Percentiles rank a stretch among this genome's conserved stretches.
These are phyloP conservation scores for Beauveria sp. DNA, from an alignment of 2,329 filamentous ascomycete species.

Conservation along the genomic window DNA sequence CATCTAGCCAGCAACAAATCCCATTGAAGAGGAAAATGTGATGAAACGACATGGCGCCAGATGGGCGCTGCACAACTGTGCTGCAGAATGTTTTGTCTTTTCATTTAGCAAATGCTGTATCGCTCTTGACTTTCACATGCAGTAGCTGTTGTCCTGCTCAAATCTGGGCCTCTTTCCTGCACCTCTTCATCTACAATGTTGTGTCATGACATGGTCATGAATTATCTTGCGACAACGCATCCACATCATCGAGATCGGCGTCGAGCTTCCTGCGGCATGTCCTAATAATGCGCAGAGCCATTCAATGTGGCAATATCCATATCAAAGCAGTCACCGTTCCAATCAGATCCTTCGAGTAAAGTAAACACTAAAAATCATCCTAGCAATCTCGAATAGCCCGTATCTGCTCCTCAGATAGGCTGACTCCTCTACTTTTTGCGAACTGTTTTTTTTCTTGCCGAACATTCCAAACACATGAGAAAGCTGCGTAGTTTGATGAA, in stretches of 20 bases:
- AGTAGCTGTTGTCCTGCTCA: conserved; percentile 5
- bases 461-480: not conserved
- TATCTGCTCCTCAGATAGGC: not conserved
- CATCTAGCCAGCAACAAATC: no score
- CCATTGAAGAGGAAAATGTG: not conserved
- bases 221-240: not conserved
- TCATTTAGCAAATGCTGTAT: not conserved
- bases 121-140: not conserved
- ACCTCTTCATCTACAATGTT: not conserved
- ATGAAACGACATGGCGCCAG: not conserved
- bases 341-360: conserved; percentile 9
- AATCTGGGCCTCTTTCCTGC: not conserved
- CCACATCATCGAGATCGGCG: not conserved
- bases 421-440: not conserved
- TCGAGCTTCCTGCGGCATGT: not conserved
- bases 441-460: not conserved
- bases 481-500: not conserved
- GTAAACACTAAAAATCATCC: conserved; percentile 12
- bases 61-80: not conserved
- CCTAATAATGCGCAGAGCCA: not conserved
- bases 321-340: conserved; percentile 8
- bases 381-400: conserved; percentile 7
- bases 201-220: not conserved
- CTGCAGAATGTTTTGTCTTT: not conserved
- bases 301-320: not conserved